Evolutionary conservation across 139 green algal genomes (phyloP), one percentile per base, ranked within the genome.

Genomic region (Chlorella sp.): DNA sequence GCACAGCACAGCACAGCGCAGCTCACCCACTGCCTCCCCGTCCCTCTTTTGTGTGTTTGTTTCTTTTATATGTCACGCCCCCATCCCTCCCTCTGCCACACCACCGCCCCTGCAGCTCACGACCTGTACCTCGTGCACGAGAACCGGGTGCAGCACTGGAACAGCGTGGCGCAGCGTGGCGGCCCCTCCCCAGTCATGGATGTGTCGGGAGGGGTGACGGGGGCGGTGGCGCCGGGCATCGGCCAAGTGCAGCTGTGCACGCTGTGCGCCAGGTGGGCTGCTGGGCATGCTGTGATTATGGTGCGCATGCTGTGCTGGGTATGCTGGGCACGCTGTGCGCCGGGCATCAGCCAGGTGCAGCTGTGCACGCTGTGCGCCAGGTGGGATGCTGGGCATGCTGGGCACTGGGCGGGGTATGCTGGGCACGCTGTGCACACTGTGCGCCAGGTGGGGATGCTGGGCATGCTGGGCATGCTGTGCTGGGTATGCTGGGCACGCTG

Each of bases 101-200:
- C 37, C 24, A 36, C 1, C 32, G 16, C 7, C 32, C 26, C 32
- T 32, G 40, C 84, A 28, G 94, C 94, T 32, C 94, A 98, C 91
- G 96, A 98, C 90, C 91, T 98, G 83, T 98, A 96, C 86, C 85
- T 96, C 36, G 96, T 97, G 89, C 83, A 94, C 66, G 90, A 97
- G 28, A 96, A 98, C 89, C 91, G 92, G 78, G 89, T 98, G 64
- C 92, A 95, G 61, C 97, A 98, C 89, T 98, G 94, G 94, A 96
- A 92, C 87, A 92, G 92, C 26, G 48, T 94, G 30, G 91, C 85
- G 21, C 81, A 86, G 19, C 48, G 83, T 16, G 40, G 75, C 28
- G 30, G 71, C 9, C 39, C 28, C 42, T 68, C 83, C 36, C 73
- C 90, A 57, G 90, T 94, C 39, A 88, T 64, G 28, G 57, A 91